phyloP scores from a whole-genome alignment of 768 basidiomycete species.

The Strobilomyces confusus region DNA sequence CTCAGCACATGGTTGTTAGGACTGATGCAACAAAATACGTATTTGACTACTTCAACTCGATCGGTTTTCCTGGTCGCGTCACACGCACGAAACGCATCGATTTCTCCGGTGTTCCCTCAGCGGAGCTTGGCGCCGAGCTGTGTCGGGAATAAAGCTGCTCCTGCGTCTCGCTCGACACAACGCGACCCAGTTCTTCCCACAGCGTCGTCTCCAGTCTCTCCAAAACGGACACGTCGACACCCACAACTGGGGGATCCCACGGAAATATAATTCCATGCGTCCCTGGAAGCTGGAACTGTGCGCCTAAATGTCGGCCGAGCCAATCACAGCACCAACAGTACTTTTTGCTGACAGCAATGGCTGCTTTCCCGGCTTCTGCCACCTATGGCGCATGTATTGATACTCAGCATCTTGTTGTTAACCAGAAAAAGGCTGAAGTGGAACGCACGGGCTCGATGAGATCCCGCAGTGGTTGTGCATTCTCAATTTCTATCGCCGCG shows the following conservation, averaged over 20 bases:
- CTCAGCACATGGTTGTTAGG: too few species aligned
- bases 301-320: background rate
- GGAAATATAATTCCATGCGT: background rate
- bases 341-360: background rate
- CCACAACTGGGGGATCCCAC: background rate
- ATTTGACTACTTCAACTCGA: too few species aligned
- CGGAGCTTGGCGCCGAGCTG: background rate
- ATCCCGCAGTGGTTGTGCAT: background rate
- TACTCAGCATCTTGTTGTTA: too few species aligned
- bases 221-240: background rate
- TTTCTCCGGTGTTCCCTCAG: background rate
- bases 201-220: background rate
- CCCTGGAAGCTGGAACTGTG: background rate
- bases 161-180: background rate
- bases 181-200: background rate
- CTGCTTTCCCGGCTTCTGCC: background rate
- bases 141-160: background rate
- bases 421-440: background rate
- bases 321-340: constrained; percentile 1
- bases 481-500: background rate
- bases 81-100: too few species aligned
- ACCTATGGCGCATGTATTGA: background rate
- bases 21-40: too few species aligned
- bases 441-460: background rate
- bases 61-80: too few species aligned